Percentiles rank a stretch among this genome's conserved stretches.
These are phyloP conservation scores for Trichoderma arundinaceum DNA, from an alignment of 2,329 filamentous ascomycete species.

Conservation along the genomic window DNA sequence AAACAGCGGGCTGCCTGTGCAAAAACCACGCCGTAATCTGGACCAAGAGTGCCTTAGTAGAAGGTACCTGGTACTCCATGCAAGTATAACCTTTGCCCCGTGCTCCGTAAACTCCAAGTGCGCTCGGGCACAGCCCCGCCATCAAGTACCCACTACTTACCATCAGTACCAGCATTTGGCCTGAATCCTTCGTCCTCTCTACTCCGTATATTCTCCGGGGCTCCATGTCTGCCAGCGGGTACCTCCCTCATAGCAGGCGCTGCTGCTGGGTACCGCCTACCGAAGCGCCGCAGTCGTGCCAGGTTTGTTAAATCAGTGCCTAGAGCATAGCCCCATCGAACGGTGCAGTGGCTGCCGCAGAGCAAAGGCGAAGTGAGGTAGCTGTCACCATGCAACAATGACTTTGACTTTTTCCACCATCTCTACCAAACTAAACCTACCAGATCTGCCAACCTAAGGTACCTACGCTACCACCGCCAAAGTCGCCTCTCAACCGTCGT, in stretches of 20 bases:
- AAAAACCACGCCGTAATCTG: not conserved
- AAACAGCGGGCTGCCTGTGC: constrained; percentile 9
- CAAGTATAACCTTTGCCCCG: not conserved
- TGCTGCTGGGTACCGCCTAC: not conserved
- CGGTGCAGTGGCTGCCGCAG: not conserved
- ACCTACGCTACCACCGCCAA: not conserved
- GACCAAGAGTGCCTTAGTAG: no score
- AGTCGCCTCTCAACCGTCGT: constrained; percentile 9
- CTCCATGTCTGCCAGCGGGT: not conserved
- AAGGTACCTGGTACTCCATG: not conserved
- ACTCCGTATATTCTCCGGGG: constrained; percentile 21
- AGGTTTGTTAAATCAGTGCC: constrained; percentile 1
- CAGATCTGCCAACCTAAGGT: constrained; percentile 1
- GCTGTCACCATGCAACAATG: not conserved
- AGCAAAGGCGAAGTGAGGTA: no score
- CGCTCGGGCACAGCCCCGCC: constrained; percentile 21
- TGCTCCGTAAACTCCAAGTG: not conserved
- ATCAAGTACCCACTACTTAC: constrained; percentile 17
- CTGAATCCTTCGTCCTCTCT: not conserved
- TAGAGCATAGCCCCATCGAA: constrained; percentile 18
- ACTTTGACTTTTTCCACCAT: not conserved
- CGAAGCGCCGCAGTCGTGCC: not conserved
- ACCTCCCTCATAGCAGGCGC: not conserved
- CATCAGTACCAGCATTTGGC: not conserved
- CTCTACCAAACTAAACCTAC: no score